Conservation (phyloP, 768 basidiomycete genomes). For the Steccherinum ochraceum region DNA sequence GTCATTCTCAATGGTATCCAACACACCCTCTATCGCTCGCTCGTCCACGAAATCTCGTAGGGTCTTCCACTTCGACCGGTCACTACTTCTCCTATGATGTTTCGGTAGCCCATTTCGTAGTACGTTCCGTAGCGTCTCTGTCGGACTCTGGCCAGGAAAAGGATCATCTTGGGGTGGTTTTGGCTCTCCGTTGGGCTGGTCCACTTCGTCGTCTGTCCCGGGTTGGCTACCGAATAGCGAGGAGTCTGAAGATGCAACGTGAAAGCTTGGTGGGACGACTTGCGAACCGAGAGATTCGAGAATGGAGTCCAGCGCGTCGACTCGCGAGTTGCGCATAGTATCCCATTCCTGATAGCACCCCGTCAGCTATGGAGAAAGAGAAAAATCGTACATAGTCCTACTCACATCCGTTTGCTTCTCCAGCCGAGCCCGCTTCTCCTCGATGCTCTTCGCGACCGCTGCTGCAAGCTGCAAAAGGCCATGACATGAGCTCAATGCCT, state of each 20-base stretch:
- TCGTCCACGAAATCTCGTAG: slow-evolving; percentile 85
- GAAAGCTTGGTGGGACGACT: slow-evolving; percentile 72
- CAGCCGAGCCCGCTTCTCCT: slow-evolving; percentile 59
- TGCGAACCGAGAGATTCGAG: slow-evolving; percentile 70
- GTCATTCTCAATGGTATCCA: slow-evolving; percentile 70
- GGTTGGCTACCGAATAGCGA: slow-evolving; percentile 80
- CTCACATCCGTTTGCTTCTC: slow-evolving; percentile 57
- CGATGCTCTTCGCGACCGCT: slow-evolving; percentile 66
- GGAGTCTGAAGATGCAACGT: slow-evolving; percentile 56
- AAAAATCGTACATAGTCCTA: slow-evolving; percentile 4
- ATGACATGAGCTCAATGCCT: not conserved
- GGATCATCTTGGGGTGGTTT: slow-evolving; percentile 13
- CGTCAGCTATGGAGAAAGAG: not conserved
- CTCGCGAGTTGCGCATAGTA: slow-evolving; percentile 47
- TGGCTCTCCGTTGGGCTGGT: slow-evolving; percentile 17
- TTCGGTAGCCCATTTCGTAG: slow-evolving; percentile 7
- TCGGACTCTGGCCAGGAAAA: slow-evolving; percentile 29
- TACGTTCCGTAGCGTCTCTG: slow-evolving; percentile 32
- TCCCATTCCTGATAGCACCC: slow-evolving; percentile 65
- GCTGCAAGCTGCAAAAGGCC: slow-evolving; percentile 52
- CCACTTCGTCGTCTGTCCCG: slow-evolving; percentile 36
- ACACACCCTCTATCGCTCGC: slow-evolving; percentile 66
- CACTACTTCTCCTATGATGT: slow-evolving; percentile 23
- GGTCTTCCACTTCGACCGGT: slow-evolving; percentile 70
- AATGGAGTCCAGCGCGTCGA: slow-evolving; percentile 57